Conservation (phyloP, 2,329 filamentous ascomycete species). For the Penicillium decumbens region DNA sequence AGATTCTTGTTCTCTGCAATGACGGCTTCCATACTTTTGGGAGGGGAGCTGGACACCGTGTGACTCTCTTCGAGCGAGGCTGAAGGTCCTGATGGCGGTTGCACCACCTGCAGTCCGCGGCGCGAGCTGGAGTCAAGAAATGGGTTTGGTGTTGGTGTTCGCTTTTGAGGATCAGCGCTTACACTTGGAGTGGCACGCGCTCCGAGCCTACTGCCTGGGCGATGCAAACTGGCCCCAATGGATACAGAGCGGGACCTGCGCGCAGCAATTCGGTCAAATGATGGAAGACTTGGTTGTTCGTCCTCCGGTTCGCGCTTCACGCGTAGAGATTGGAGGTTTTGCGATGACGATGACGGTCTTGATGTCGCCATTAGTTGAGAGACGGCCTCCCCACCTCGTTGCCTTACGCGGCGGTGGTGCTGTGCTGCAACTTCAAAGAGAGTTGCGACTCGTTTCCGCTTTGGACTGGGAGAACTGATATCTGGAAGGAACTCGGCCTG, state of each 20-base stretch:
- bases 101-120: conserved; percentile 7
- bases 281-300: conserved; percentile 20
- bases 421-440: conserved; percentile 41
- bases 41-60: conserved; percentile 16
- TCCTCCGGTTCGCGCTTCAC: conserved; percentile 39
- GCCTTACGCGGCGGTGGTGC: conserved; percentile 39
- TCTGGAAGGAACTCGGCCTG: conserved; percentile 38
- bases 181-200: conserved; percentile 6
- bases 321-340: conserved; percentile 29
- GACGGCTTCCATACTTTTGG: conserved; percentile 28
- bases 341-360: conserved; percentile 26
- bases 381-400: conserved; percentile 39
- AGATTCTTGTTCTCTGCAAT: conserved; percentile 39
- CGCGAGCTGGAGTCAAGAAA: conserved; percentile 20
- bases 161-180: conserved; percentile 21
- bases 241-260: conserved; percentile 35
- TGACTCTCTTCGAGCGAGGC: conserved; percentile 16
- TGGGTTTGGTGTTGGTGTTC: conserved; percentile 24
- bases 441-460: conserved; percentile 42
- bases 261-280: conserved; percentile 27
- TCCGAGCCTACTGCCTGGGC: conserved; percentile 17
- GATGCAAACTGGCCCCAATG: conserved; percentile 26
- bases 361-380: conserved; percentile 38
- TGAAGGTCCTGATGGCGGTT: conserved; percentile 14
- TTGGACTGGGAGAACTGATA: conserved; percentile 38